Base-by-base conservation (phyloP, 768 basidiomycete genomes). In the Russula olivacea region DNA sequence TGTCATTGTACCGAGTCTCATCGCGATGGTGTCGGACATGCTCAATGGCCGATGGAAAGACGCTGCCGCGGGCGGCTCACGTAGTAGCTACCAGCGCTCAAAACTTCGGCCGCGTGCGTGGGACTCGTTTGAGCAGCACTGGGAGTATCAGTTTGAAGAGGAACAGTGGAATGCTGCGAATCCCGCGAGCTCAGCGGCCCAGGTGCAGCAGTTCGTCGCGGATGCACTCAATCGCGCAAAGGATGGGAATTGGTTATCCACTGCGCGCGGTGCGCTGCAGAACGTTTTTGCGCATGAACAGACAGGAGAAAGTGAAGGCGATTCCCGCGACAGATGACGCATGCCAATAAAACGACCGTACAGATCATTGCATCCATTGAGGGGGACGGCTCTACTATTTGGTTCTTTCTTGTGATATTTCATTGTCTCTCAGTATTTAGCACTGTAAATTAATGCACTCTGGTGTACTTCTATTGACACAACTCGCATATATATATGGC, bases 111-210 rank as follows among this genome's bases (percentile, higher is more conserved):
- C 84, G 4, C 83, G 81, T 64, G 71, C 83, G 53, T 89, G 86
- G 87, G 85, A 89, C 48, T 78, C 85, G 15, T 91, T 86, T 69
- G 79, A 83, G 52, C 74, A 74, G 52, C 86, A 87, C 70, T 74
- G 72, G 43, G 78, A 83, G 49, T 85, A 86, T 87, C 82, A 83
- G 70, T 78, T 83, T 69, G 65, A 66, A 23, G 68, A 72, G 58
- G 52, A 69, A 15, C 68, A 68, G 61, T 58, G 66, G 56, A 55
- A 66, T 23, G 61, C 63, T 32, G 67, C 67, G 5, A 68, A 69
- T 47, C 64, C 66, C 72, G 72, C 61, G 11, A 68, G 65, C 50
- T 69, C 73, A 28, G 68, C 74, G n/a, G 70, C 67, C 25, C 76
- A 79, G 38, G 78, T 77, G 47, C 76, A 80, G 69, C 73, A 76